Base-by-base conservation (phyloP, 768 basidiomycete genomes). In the Exsudoporus frostii region DNA sequence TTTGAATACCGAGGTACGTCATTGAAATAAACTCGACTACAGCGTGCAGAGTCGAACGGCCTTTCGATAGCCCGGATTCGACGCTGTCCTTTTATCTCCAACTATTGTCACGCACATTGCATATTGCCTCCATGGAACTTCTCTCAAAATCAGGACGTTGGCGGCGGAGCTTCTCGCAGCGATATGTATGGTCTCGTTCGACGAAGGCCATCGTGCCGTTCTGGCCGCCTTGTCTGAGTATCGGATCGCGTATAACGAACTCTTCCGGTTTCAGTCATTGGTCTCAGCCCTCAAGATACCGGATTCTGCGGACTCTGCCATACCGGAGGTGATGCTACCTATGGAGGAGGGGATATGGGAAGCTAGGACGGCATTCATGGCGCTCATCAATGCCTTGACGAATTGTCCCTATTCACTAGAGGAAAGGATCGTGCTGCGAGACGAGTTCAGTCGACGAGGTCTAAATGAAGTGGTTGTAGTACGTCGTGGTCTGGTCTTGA, bases 401-500 rank as follows among this genome's bases (percentile, higher is more conserved):
- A 89, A 84, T 59, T 86, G 82, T 60, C 85, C 88, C 0, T 83
- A 91, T 45, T 77, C 79, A 3, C 67, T 96, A 22, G 93, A 95
- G 61, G 88, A 90, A 41, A 78, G 94, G 5, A 78, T 92, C 25
- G 56, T 85, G 52, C 73, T 96, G 17, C 76, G 93, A 34, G 92
- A 95, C 50, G 94, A 98, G 70, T 80, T 97, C 50, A 75, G 80
- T 7, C 76, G 92, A 33, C 74, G 92, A 58, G 93, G 93, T 0
- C 64, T 98, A 51, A 90, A 92, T 59, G 90, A 96, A 65, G 77
- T 80, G 36, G 82, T 95, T 51, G 85, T 88, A 55, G 94, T 96
- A 73, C 51, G 90, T 79, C 13, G 25, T 22, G 5, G 10, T 19
- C 11, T 14, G 8, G 4, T 45, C 25, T 37, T 19, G 4, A 43